phyloP scores from a whole-genome alignment of 2,329 filamentous ascomycete genomes.

The Neofusicoccum umdonicola region DNA sequence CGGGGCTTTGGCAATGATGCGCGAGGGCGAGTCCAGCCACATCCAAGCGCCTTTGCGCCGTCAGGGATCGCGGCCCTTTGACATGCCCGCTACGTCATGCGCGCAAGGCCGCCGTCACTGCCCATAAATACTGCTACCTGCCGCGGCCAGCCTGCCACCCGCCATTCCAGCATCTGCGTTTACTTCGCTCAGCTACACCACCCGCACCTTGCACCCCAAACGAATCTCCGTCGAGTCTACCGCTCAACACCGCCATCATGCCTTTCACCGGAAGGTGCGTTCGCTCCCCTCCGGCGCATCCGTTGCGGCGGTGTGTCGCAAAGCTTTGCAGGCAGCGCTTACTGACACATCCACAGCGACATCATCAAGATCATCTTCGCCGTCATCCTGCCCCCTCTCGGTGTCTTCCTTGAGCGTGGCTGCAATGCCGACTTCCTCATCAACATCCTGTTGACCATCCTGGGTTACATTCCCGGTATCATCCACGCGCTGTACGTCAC shows the following conservation, averaged over 20 bases:
- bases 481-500: conserved; percentile 81
- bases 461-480: conserved; percentile 69
- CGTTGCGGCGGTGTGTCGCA: not conserved
- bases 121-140: conserved; percentile 3
- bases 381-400: conserved; percentile 83
- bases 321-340: not conserved
- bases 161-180: not conserved
- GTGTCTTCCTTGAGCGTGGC: conserved; percentile 91
- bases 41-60: not conserved
- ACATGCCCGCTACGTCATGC: conserved; percentile 6
- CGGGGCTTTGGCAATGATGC: not conserved
- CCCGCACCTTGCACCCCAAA: not conserved
- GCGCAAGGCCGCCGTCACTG: not conserved
- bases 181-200: not conserved
- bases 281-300: not conserved
- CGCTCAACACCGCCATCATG: conserved; percentile 44
- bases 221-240: not conserved
- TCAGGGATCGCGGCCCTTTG: conserved; percentile 9
- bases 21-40: conserved; percentile 1
- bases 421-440: conserved; percentile 85
- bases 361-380: conserved; percentile 84
- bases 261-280: conserved; percentile 59
- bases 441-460: conserved; percentile 78
- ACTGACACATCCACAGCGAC: conserved; percentile 50
- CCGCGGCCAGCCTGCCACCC: not conserved